Base-by-base conservation (phyloP, 2,329 filamentous ascomycete genomes). In the Cladosporium sp. region DNA sequence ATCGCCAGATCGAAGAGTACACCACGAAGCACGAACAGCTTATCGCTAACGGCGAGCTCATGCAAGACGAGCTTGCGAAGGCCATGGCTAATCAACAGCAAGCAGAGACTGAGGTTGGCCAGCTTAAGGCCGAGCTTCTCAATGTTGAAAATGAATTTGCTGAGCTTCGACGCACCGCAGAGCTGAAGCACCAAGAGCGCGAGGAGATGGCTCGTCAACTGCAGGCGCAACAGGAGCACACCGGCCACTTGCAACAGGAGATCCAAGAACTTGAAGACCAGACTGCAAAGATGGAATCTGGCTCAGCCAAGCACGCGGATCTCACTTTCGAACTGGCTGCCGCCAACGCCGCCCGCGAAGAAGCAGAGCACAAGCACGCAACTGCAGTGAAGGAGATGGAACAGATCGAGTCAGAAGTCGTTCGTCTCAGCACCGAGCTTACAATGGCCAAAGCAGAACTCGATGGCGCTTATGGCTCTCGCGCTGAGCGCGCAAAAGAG, bases 391-490 rank as follows among this genome's bases (percentile, higher is more conserved):
- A 65, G 7, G 72, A 75, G 44, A 65, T 73, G 61, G 58, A 68
- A 28, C 62, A 62, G 6, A 74, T 88, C 36, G 85, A 88, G 68
- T 77, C 80, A 56, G 83, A 88, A 66, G 78, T 88, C 51, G 84
- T 87, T 3, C 79, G 83, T 53, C 76, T 87, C 5, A 85, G 85
- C 35, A 89, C 86, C 2, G 87, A 97, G 76, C 82, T 97, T 40
- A 95, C 93, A n/a, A 87, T 97, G 64, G 91, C 89, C 24, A 84
- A 86, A 68, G 90, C 92, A 54, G 93, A 97, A 72, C 89, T 97
- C 24, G 94, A 96, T 66, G 91, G 91, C 61, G 95, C 96, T 69
- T 97, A 97, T 70, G 94, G 94, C 39, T 83, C 80, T n/a, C 79
- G 86, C 52, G 82, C 84, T 9, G 79, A 89, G 69, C 83, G 87